These are phyloP conservation scores for Ophiostoma quercus DNA, from an alignment of 2,329 filamentous ascomycete species.

Conservation along the genomic window DNA sequence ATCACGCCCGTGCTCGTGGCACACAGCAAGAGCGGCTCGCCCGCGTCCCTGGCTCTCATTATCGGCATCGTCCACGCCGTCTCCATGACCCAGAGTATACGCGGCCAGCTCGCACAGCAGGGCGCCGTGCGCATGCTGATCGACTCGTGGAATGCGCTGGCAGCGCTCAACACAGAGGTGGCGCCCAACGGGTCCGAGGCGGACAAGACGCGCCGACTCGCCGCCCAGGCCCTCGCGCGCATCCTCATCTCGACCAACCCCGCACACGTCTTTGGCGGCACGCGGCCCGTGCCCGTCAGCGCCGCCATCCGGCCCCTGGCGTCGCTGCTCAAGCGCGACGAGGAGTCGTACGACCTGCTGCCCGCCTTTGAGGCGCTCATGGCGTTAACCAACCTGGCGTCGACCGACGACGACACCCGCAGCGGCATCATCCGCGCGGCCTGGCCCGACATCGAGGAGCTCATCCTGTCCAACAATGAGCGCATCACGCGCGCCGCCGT, in stretches of 20 bases:
- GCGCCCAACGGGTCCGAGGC: slow-evolving; percentile 5
- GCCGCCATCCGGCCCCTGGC: slow-evolving; percentile 79
- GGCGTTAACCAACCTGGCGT: slow-evolving; percentile 90
- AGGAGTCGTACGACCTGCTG: slow-evolving; percentile 63
- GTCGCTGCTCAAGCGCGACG: slow-evolving; percentile 54
- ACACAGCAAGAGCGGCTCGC: slow-evolving; percentile 66
- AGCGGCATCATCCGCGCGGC: slow-evolving; percentile 65
- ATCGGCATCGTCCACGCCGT: slow-evolving; percentile 73
- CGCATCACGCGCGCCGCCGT: slow-evolving; percentile 76
- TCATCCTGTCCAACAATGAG: slow-evolving; percentile 69
- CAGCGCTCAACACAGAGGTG: slow-evolving; percentile 50
- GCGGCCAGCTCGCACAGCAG: slow-evolving; percentile 82
- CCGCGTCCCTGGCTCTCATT: slow-evolving; percentile 65
- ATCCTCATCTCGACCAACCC: slow-evolving; percentile 85
- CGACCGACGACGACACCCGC: slow-evolving; percentile 62
- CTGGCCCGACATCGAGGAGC: slow-evolving; percentile 75
- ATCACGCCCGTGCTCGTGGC: slow-evolving; percentile 71
- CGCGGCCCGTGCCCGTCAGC: slow-evolving; percentile 65
- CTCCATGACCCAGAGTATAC: slow-evolving; percentile 65
- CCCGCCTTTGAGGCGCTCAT: slow-evolving; percentile 87
- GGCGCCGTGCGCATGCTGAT: slow-evolving; percentile 85
- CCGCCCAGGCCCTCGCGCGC: slow-evolving; percentile 75
- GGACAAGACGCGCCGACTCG: slow-evolving; percentile 47
- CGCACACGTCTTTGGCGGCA: slow-evolving; percentile 72
- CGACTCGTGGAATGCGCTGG: slow-evolving; percentile 59